Evolutionary conservation across 495 filamentous ascomycete genomes (phyloP).

Genomic region (Bacidia rubella): DNA sequence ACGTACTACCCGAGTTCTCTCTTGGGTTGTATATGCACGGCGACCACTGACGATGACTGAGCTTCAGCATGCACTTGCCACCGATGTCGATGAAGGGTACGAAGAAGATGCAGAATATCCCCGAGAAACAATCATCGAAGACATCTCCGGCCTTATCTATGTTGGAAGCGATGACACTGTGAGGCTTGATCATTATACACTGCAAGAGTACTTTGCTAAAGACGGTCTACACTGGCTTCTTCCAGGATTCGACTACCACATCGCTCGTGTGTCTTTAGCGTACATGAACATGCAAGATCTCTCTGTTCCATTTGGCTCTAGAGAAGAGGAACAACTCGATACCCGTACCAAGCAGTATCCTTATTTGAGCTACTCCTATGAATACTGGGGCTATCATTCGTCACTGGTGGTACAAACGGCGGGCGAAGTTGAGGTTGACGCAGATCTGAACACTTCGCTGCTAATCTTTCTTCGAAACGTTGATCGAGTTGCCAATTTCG

Average conservation of each 20-base stretch:
- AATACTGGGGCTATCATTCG: constrained; percentile 21
- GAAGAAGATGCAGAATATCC: constrained; percentile 1
- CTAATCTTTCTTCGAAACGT: constrained; percentile 14
- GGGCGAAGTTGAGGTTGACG: constrained; percentile 7
- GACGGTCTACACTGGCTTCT: constrained; percentile 12
- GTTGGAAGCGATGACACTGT: constrained; percentile 12
- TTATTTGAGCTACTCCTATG: constrained; percentile 17
- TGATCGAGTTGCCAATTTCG: constrained; percentile 12
- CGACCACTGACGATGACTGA: constrained; percentile 18
- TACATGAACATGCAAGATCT: constrained; percentile 17
- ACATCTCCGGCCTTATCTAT: constrained; percentile 18
- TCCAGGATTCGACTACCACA: constrained; percentile 4
- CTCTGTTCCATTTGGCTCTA: constrained; percentile 11
- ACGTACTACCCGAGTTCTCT: constrained; percentile 9
- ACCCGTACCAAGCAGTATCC: constrained; percentile 11
- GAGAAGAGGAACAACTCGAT: constrained; percentile 7
- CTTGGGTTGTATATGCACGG: constrained; percentile 11
- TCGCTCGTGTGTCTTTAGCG: constrained; percentile 13
- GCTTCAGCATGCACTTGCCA: constrained; percentile 18
- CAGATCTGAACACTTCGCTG: not conserved
- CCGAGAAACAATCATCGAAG: constrained; percentile 13
- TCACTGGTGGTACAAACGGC: not conserved
- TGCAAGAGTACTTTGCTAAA: constrained; percentile 19
- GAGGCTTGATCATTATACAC: constrained; percentile 16
- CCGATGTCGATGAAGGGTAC: constrained; percentile 11